phyloP scores from a whole-genome alignment of 352 stramenopile genomes.

The Pythium dissotocum region DNA sequence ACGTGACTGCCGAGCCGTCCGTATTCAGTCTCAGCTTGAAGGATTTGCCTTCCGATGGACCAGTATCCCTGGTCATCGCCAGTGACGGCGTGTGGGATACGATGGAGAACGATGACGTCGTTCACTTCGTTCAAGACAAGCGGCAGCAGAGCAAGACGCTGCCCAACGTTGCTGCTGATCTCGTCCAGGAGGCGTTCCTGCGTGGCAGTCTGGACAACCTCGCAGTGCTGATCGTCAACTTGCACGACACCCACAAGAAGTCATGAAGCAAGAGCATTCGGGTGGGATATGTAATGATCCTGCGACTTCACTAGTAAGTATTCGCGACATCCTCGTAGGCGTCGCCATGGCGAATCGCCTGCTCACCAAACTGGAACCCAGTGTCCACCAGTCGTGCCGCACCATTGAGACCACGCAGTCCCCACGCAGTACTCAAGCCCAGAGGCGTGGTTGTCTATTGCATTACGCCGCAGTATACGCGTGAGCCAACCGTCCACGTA shows the following conservation, averaged over 20 bases:
- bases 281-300: too few relatives aligned
- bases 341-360: too few relatives aligned
- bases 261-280: not conserved
- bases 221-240: conserved; percentile 65
- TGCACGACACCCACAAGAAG: conserved; percentile 14
- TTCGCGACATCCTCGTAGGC: too few relatives aligned
- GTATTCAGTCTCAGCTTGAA: conserved; percentile 47
- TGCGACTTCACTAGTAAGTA: too few relatives aligned
- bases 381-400: too few relatives aligned
- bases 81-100: conserved; percentile 80
- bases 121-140: conserved; percentile 37
- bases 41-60: not conserved
- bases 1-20: conserved; percentile 44
- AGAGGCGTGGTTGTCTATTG: too few relatives aligned
- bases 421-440: too few relatives aligned
- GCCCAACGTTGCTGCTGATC: conserved; percentile 52
- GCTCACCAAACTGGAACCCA: too few relatives aligned
- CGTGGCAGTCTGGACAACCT: conserved; percentile 95
- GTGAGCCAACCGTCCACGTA: too few relatives aligned
- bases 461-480: too few relatives aligned
- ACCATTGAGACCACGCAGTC: too few relatives aligned
- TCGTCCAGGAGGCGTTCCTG: conserved; percentile 93
- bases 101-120: conserved; percentile 55
- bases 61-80: conserved; percentile 45
- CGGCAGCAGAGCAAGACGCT: not conserved